Evolutionary conservation across 2,329 filamentous ascomycete genomes (phyloP).

Genomic region (Cladophialophora bantiana): DNA sequence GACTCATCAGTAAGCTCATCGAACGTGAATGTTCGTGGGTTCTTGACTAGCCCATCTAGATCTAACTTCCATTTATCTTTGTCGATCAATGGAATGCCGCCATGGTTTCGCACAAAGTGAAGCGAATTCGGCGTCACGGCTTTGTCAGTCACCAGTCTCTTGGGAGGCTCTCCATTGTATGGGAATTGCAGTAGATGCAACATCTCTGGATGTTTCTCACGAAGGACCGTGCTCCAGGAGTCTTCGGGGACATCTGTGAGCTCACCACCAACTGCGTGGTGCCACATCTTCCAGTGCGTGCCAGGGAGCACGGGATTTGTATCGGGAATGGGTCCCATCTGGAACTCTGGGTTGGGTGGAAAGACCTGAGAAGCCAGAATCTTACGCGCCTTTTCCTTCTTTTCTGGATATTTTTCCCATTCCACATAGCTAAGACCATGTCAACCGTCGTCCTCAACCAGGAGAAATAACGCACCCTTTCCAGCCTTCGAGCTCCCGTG

Average conservation of each 20-base stretch:
- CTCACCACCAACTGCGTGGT: conserved; percentile 59
- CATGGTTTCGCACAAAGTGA: conserved; percentile 75
- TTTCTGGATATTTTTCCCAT: conserved; percentile 73
- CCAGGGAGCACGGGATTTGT: conserved; percentile 66
- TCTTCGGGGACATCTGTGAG: conserved; percentile 61
- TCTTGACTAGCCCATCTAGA: conserved; percentile 48
- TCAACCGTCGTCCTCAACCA: conserved; percentile 8
- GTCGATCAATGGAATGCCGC: conserved; percentile 72
- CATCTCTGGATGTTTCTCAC: conserved; percentile 64
- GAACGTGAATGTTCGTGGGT: conserved; percentile 52
- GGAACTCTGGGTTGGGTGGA: conserved; percentile 60
- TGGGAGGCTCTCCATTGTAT: conserved; percentile 68
- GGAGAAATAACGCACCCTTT: conserved; percentile 47
- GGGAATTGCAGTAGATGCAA: conserved; percentile 68
- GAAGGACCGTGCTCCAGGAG: conserved; percentile 62
- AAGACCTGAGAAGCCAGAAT: conserved; percentile 62
- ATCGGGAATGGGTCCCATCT: conserved; percentile 61
- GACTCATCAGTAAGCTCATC: conserved; percentile 65
- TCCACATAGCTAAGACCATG: conserved; percentile 62
- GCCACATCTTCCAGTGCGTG: conserved; percentile 65
- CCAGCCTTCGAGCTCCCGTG: conserved; percentile 56
- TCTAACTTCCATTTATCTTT: conserved; percentile 59
- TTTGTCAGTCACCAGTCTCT: conserved; percentile 52
- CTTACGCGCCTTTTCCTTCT: conserved; percentile 65
- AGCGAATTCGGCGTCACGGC: conserved; percentile 65